Evolutionary conservation across 2,329 filamentous ascomycete genomes (phyloP).

Genomic region (Paramyrothecium sp.): DNA sequence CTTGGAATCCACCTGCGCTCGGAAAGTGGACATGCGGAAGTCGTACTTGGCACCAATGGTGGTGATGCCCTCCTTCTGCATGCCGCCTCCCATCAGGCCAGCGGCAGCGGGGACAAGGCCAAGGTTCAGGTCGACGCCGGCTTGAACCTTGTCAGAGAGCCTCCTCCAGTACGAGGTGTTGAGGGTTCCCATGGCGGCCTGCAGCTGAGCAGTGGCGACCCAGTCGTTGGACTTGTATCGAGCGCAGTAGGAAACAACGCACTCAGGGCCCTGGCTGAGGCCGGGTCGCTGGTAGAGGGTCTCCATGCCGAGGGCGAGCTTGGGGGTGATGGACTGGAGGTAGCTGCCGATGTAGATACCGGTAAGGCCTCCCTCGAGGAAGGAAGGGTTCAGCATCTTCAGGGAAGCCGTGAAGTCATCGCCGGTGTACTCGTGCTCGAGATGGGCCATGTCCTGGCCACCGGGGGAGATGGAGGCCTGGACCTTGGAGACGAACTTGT

Average conservation of each 20-base stretch:
- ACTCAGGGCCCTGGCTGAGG: constrained; percentile 84
- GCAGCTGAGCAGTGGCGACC: constrained; percentile 87
- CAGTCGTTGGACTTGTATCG: constrained; percentile 91
- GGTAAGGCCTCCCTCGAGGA: constrained; percentile 86
- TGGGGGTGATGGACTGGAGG: constrained; percentile 87
- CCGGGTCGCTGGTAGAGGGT: constrained; percentile 89
- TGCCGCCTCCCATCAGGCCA: constrained; percentile 71
- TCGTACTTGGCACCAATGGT: constrained; percentile 97
- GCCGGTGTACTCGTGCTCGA: constrained; percentile 95
- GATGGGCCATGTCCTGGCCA: constrained; percentile 82
- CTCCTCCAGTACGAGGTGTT: constrained; percentile 93
- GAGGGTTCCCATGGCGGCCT: constrained; percentile 77
- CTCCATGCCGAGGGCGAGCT: constrained; percentile 84
- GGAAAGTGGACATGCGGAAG: constrained; percentile 93
- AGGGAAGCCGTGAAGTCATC: constrained; percentile 89
- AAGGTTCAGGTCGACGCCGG: constrained; percentile 90
- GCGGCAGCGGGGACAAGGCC: constrained; percentile 68
- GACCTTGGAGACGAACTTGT: constrained; percentile 79
- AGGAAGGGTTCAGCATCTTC: constrained; percentile 94
- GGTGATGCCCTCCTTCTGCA: constrained; percentile 84
- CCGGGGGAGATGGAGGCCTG: constrained; percentile 81
- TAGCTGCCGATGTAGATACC: constrained; percentile 97
- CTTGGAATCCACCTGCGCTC: constrained; percentile 91
- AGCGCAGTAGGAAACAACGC: constrained; percentile 83
- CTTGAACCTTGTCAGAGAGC: constrained; percentile 92